phyloP scores from a whole-genome alignment of 106 monocot genomes.

The Allium sativum region DNA sequence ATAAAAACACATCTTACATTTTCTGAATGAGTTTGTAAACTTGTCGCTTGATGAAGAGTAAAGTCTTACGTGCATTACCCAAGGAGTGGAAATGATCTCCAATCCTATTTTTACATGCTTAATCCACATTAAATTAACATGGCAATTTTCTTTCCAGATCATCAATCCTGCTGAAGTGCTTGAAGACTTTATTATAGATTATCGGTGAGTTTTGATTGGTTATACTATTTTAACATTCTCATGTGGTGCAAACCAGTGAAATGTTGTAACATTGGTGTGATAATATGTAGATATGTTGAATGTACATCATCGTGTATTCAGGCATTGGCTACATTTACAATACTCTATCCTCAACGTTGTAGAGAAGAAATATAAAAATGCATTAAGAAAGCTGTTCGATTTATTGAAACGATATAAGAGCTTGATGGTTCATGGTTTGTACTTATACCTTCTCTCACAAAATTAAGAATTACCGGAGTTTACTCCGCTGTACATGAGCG shows the following conservation, averaged over 20 bases:
- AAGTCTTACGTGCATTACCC: neutral
- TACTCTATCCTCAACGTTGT: slow-evolving; percentile 69
- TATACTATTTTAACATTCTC: neutral
- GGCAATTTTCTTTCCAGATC: slow-evolving; percentile 28
- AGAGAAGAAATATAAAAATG: slow-evolving; percentile 70
- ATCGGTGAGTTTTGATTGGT: slow-evolving; percentile 49
- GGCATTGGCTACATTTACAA: slow-evolving; percentile 58
- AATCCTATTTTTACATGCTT: neutral
- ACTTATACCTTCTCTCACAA: neutral
- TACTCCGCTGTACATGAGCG: no score
- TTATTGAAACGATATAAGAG: slow-evolving; percentile 65
- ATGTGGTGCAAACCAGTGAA: slow-evolving; percentile 4
- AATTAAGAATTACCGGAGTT: no score
- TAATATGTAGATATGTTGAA: slow-evolving; percentile 69
- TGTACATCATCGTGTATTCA: slow-evolving; percentile 87
- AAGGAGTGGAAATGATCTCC: neutral
- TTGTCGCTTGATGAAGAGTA: neutral
- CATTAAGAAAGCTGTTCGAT: slow-evolving; percentile 47
- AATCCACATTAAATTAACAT: neutral
- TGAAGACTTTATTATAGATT: slow-evolving; percentile 92
- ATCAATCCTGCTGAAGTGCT: slow-evolving; percentile 95
- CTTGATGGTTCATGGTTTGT: slow-evolving; percentile 83
- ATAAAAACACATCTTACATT: neutral
- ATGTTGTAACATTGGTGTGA: neutral
- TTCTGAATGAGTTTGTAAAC: neutral